These are phyloP conservation scores for Ogataea hybrid DNA, from an alignment of 1,139 yeast genomes.

Conservation along the genomic window DNA sequence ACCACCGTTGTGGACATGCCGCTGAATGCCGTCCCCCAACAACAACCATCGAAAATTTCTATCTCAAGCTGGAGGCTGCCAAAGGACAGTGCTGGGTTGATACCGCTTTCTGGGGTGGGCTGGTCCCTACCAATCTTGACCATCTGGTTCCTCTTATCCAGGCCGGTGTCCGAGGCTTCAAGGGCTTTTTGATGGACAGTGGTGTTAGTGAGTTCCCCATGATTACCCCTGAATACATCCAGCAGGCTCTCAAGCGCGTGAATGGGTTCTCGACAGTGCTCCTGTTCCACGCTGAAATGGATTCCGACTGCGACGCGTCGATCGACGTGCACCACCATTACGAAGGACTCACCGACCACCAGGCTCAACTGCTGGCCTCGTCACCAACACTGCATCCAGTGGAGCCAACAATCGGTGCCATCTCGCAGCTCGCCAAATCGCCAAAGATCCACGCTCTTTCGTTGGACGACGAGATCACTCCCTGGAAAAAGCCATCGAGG, in stretches of 20 bases:
- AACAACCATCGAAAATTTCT: conserved; percentile 74
- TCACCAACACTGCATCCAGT: conserved; percentile 56
- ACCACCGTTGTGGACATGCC: conserved; percentile 98
- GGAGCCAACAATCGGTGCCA: conserved; percentile 53
- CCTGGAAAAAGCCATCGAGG: conserved; percentile 43
- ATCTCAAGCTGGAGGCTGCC: conserved; percentile 75
- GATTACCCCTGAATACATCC: conserved; percentile 59
- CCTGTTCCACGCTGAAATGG: conserved; percentile 95
- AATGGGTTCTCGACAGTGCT: conserved; percentile 63
- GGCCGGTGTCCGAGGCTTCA: conserved; percentile 90
- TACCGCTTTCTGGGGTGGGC: conserved; percentile 95
- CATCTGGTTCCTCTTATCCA: conserved; percentile 71
- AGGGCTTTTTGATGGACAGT: conserved; percentile 85
- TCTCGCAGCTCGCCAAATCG: conserved; percentile 45
- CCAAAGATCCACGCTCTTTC: conserved; percentile 18
- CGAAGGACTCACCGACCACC: conserved; percentile 43
- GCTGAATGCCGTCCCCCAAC: conserved; percentile 95
- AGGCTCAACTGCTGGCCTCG: conserved; percentile 50
- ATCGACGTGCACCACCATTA: conserved; percentile 9
- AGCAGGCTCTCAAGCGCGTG: conserved; percentile 61
- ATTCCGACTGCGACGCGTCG: conserved; percentile 25
- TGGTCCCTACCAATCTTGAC: conserved; percentile 71
- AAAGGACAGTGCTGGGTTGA: conserved; percentile 85
- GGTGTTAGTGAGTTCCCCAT: conserved; percentile 96
- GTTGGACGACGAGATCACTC: conserved; percentile 34